phyloP scores from a whole-genome alignment of 148 eudicot species.

The Selenicereus undatus region DNA sequence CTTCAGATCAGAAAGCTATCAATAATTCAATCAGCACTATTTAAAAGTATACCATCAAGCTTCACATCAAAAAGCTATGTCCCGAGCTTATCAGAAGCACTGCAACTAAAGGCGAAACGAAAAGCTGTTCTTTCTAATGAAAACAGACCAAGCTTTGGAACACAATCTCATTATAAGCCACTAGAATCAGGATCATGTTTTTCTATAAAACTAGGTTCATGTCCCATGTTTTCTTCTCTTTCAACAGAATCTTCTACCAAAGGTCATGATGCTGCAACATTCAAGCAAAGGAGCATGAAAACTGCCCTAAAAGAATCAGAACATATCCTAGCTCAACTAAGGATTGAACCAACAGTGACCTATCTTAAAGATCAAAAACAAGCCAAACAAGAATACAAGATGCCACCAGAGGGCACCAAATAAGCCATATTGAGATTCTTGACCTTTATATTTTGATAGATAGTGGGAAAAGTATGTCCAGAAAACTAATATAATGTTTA shows the following conservation, averaged over 20 bases:
- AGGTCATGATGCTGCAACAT: neutral
- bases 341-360: neutral
- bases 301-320: neutral
- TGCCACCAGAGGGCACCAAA: constrained; percentile 1
- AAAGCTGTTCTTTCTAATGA: neutral
- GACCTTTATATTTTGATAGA: neutral
- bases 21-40: neutral
- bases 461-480: neutral
- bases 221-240: neutral
- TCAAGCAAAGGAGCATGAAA: neutral
- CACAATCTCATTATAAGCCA: neutral
- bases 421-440: neutral
- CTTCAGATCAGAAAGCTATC: neutral
- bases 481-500: neutral
- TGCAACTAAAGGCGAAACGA: neutral
- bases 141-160: neutral
- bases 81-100: neutral
- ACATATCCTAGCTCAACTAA: neutral
- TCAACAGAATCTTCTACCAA: neutral
- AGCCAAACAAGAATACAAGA: neutral
- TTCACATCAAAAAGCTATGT: neutral
- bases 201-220: too few relatives aligned
- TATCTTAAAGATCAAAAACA: neutral
- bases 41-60: neutral
- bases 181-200: neutral